A percentile compares a stretch with the other conserved stretches of the same genome.
phyloP scores from a whole-genome alignment of 2,329 filamentous ascomycete genomes.

The Hypoxylon sp. region DNA sequence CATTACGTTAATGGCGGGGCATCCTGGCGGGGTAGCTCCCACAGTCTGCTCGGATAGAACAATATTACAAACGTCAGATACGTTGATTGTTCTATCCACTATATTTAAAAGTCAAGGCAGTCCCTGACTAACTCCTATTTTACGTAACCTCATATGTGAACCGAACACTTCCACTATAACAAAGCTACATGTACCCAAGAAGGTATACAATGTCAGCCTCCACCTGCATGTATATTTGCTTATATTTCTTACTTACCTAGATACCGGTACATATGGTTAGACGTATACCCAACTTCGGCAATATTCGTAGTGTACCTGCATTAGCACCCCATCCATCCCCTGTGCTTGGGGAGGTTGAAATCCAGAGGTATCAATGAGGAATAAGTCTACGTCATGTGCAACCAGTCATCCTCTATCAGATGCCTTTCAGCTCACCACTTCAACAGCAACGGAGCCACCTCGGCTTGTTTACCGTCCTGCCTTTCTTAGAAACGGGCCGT shows the following conservation, averaged over 20 bases:
- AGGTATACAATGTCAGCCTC: no score
- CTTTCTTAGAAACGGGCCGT: not conserved
- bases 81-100: not conserved
- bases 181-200: no score
- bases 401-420: slow-evolving; percentile 1
- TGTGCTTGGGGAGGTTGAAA: not conserved
- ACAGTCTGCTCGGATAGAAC: slow-evolving; percentile 1
- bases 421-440: slow-evolving; percentile 10
- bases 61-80: not conserved
- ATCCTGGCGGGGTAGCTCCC: slow-evolving; percentile 42
- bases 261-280: no score
- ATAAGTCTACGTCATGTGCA: not conserved
- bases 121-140: no score
- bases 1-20: slow-evolving; percentile 24
- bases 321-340: not conserved
- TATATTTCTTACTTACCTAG: no score
- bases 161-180: no score
- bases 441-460: not conserved
- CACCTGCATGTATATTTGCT: no score
- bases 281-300: not conserved
- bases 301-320: not conserved
- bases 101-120: not conserved
- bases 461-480: slow-evolving; percentile 10
- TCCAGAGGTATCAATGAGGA: not conserved
- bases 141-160: no score